Conservation (phyloP, 768 basidiomycete genomes). For the Gloeopeniophorella convolvens region DNA sequence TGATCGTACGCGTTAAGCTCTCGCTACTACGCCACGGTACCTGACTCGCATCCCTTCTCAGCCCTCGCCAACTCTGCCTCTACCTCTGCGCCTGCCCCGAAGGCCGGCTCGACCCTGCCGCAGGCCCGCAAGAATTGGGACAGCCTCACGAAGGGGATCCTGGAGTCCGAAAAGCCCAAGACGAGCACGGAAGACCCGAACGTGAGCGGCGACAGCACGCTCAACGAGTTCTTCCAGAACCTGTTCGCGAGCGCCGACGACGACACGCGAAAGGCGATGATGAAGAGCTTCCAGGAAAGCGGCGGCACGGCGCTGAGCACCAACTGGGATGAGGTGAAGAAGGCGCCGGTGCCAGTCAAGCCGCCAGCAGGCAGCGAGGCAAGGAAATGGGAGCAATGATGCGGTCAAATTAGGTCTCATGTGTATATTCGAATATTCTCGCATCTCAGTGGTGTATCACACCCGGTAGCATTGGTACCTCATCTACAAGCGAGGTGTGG, state of each 20-base stretch:
- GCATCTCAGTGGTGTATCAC: neutral
- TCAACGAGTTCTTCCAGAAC: constrained; percentile 89
- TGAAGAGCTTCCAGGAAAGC: constrained; percentile 95
- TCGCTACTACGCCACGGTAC: neutral
- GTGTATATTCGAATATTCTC: constrained; percentile 5
- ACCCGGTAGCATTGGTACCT: neutral
- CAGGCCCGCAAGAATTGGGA: constrained; percentile 84
- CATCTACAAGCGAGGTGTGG: no score
- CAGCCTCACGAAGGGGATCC: constrained; percentile 61
- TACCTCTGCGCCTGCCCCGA: constrained; percentile 27
- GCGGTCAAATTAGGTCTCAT: neutral
- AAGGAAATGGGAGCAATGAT: constrained; percentile 57
- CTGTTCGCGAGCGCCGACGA: constrained; percentile 88
- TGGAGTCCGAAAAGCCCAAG: constrained; percentile 62
- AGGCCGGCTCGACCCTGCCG: constrained; percentile 29
- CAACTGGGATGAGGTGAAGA: constrained; percentile 87
- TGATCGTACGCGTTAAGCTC: constrained; percentile 49
- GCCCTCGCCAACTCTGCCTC: constrained; percentile 26
- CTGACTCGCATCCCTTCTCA: constrained; percentile 15
- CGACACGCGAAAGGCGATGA: constrained; percentile 89
- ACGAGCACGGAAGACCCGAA: constrained; percentile 76
- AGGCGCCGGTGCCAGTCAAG: constrained; percentile 63
- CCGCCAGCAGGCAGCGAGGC: constrained; percentile 82
- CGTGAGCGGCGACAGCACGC: constrained; percentile 77
- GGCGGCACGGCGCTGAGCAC: constrained; percentile 95